Evolutionary conservation across 345 rosid genomes (phyloP).

Genomic region (Arabidopsis arenosa): DNA sequence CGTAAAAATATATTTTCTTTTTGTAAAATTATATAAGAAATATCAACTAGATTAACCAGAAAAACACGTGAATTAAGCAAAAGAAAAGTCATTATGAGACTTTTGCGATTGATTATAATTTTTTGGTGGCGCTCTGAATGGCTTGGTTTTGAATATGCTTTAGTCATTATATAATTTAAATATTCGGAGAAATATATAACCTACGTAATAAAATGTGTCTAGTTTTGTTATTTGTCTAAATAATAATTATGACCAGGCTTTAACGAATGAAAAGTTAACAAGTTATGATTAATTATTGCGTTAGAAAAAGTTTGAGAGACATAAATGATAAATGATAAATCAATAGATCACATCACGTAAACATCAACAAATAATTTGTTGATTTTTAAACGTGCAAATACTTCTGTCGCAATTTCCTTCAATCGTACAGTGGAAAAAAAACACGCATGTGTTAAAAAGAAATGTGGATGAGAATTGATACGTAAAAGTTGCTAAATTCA

Average conservation of each 20-base stretch:
- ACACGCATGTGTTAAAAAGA: background rate
- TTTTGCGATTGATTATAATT: background rate
- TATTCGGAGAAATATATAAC: background rate
- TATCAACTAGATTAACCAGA: background rate
- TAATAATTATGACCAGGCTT: background rate
- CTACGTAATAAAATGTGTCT: background rate
- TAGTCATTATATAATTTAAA: background rate
- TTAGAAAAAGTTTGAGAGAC: background rate
- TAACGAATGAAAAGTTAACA: background rate
- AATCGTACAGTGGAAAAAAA: background rate
- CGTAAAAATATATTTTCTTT: background rate
- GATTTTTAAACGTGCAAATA: background rate
- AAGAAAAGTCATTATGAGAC: constrained; percentile 13
- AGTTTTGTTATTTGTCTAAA: background rate
- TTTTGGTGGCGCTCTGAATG: background rate
- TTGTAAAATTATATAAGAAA: background rate
- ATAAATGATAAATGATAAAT: background rate
- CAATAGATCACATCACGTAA: background rate
- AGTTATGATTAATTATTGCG: background rate
- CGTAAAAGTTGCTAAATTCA: background rate
- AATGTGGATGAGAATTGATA: background rate
- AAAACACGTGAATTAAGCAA: background rate
- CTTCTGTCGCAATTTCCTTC: background rate
- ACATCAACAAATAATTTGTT: background rate
- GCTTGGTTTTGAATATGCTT: background rate